Evolutionary conservation across 176 grass and related monocot genomes (phyloP).

Genomic region (Canna indica): DNA sequence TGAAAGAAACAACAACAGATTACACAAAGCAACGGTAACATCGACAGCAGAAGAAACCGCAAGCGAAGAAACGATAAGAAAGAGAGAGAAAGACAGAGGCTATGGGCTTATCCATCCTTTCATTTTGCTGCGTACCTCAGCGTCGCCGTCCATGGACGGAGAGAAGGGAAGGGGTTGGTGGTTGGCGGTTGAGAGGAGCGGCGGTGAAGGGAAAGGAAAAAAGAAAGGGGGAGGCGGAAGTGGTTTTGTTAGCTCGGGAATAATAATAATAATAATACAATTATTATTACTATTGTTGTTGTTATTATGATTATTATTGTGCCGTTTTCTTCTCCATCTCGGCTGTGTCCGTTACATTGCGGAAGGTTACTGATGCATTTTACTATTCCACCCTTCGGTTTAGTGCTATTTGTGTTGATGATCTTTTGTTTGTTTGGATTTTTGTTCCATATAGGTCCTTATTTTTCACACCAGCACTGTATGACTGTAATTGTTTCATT

Average conservation of each 20-base stretch:
- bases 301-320: background rate
- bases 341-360: no score
- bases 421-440: no score
- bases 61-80: background rate
- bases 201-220: slow-evolving; percentile 1
- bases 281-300: no score
- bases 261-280: no score
- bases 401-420: no score
- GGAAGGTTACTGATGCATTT: no score
- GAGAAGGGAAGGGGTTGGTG: background rate
- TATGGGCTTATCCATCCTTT: background rate
- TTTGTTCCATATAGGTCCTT: no score
- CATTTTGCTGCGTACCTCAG: background rate
- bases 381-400: no score
- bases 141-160: slow-evolving; percentile 2
- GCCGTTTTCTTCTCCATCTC: background rate
- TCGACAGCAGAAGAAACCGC: background rate
- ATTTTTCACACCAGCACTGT: no score
- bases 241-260: slow-evolving; percentile 6
- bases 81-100: background rate
- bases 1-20: background rate
- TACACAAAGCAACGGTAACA: background rate
- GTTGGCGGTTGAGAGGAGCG: slow-evolving; percentile 14
- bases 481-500: no score
- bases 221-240: background rate